These are phyloP conservation scores for Nemania diffusa DNA, from an alignment of 2,329 filamentous ascomycete genomes.

Conservation along the genomic window DNA sequence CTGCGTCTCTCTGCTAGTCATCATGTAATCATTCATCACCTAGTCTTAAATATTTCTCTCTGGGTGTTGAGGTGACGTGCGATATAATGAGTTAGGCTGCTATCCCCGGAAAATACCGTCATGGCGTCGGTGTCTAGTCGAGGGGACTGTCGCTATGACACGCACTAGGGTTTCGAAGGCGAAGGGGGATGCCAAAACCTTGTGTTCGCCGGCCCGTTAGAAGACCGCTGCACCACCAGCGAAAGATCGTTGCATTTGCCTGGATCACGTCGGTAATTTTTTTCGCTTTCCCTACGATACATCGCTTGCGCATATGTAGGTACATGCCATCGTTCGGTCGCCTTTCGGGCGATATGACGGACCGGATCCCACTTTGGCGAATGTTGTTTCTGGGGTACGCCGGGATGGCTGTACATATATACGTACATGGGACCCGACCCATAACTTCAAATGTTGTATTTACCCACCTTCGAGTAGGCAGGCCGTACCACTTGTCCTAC, in stretches of 20 bases:
- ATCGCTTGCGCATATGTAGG: background rate
- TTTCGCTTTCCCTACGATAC: background rate
- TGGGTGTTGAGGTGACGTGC: background rate
- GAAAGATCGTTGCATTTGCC: background rate
- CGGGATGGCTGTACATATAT: background rate
- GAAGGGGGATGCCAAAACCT: no score
- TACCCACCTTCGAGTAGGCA: background rate
- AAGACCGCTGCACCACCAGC: no score
- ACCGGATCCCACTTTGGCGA: slow-evolving; percentile 9
- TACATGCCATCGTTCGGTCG: background rate
- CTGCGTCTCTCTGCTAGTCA: background rate
- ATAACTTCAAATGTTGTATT: no score
- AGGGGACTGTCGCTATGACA: no score
- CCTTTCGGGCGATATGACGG: slow-evolving; percentile 12
- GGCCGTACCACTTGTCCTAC: background rate
- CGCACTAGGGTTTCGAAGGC: no score
- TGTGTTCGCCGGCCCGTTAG: no score
- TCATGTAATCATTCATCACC: background rate
- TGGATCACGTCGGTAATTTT: background rate
- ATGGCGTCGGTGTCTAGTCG: no score
- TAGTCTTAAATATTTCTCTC: background rate
- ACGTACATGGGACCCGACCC: background rate
- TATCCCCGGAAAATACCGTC: background rate
- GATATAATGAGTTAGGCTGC: background rate
- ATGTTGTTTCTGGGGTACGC: slow-evolving; percentile 15